phyloP scores from a whole-genome alignment of 129 eudicot genomes.

The Lactuca saligna region DNA sequence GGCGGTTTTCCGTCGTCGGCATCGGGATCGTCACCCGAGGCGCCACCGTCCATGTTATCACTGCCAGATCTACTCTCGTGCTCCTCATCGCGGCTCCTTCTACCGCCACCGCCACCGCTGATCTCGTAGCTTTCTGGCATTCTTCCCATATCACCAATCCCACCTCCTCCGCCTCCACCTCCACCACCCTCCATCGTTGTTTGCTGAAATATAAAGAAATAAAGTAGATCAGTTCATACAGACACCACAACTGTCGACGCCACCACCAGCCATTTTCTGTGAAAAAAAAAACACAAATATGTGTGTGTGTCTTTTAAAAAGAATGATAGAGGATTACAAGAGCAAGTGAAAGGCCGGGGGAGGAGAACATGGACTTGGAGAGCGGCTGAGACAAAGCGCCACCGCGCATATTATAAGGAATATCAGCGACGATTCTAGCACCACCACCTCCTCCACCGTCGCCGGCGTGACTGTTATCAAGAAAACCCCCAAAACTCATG shows the following conservation, averaged over 20 bases:
- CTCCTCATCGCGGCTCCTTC: constrained; percentile 90
- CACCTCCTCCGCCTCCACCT: constrained; percentile 30
- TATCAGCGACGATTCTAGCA: constrained; percentile 59
- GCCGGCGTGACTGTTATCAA: constrained; percentile 64
- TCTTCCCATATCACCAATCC: constrained; percentile 54
- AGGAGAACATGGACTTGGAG: constrained; percentile 69
- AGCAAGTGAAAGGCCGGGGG: constrained; percentile 97
- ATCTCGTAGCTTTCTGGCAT: constrained; percentile 54
- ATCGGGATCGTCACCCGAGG: constrained; percentile 85
- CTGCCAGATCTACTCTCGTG: constrained; percentile 99
- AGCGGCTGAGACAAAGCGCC: constrained; percentile 56
- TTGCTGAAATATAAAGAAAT: constrained; percentile 38
- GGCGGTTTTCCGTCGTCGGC: constrained; percentile 79
- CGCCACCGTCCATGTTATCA: constrained; percentile 88
- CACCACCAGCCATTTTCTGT: background rate
- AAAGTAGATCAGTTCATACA: background rate
- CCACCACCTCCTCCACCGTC: constrained; percentile 60
- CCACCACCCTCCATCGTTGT: constrained; percentile 69
- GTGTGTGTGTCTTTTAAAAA: background rate
- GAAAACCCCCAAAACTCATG: constrained; percentile 99
- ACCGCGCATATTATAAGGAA: constrained; percentile 61
- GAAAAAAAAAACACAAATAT: background rate
- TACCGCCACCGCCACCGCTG: constrained; percentile 38
- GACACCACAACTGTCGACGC: background rate
- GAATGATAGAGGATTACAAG: constrained; percentile 41